These are phyloP conservation scores for Pseudotsuga menziesii DNA, from an alignment of 75 land plant species.

Conservation along the genomic window DNA sequence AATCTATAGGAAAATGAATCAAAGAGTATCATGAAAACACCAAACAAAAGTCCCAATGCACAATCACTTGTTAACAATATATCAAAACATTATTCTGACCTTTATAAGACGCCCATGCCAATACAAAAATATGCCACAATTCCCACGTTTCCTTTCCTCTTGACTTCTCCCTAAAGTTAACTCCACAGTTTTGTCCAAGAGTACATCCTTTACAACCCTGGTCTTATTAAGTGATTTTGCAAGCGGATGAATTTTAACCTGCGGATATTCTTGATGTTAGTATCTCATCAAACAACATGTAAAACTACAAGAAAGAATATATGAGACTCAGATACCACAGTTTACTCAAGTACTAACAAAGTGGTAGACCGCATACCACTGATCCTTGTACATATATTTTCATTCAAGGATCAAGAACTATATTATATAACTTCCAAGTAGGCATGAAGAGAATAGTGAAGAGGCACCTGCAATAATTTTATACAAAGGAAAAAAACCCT, in stretches of 20 bases:
- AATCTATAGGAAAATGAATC: too few species aligned
- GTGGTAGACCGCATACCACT: conserved; percentile 23
- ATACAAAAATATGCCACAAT: conserved; percentile 74
- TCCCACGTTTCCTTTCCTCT: conserved; percentile 46
- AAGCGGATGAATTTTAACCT: conserved; percentile 60
- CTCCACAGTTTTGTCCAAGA: conserved; percentile 37
- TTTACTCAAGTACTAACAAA: neutral
- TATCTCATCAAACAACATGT: neutral
- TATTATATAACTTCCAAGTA: conserved; percentile 77
- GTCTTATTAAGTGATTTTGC: conserved; percentile 50
- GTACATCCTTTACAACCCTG: conserved; percentile 11
- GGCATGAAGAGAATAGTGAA: conserved; percentile 68
- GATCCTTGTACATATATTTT: conserved; percentile 67
- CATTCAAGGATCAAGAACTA: conserved; percentile 72
- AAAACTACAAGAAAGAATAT: neutral
- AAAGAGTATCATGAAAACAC: too few species aligned
- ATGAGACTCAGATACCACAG: neutral
- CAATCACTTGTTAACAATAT: neutral
- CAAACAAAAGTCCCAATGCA: neutral
- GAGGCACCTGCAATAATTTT: conserved; percentile 49
- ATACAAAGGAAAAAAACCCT: neutral
- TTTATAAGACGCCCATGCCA: conserved; percentile 90
- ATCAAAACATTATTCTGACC: conserved; percentile 26
- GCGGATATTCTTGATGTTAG: neutral
- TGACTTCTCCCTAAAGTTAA: conserved; percentile 51